Evolutionary conservation across 805 yeast genomes (phyloP), one percentile per base, ranked within the genome.

Genomic region (Spathaspora girioi): DNA sequence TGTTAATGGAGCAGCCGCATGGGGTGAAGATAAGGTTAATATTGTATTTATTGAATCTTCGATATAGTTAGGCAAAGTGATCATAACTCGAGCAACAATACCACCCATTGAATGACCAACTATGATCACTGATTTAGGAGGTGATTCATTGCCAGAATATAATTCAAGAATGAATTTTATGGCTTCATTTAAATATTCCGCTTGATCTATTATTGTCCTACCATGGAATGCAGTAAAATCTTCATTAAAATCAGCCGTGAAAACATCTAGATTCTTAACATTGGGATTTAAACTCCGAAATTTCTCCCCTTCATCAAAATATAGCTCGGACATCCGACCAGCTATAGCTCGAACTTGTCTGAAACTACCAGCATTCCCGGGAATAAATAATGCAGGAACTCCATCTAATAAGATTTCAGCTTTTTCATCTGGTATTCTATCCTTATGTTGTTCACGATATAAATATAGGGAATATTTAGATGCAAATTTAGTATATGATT

Each of bases 61-160:
- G 1, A 74, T 60, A 63, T 89, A 92, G 61, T 90, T 92, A 1
- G 90, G 87, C 49, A 93, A 68, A 0, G 96, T 83, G 6, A 89
- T 77, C 82, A 92, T 82, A 0, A 89, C 84, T 52, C 98, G 76
- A 2, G 97, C 87, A 1, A 94, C 98, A 15, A 93, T 81, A 2
- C 99, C 99, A 42, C 99, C 99, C 99, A 93, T 93, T 0, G 98
- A 93, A 70, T 93, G 99, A 2, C 90, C 97, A 0, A 93, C 57
- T 0, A 93, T 64, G 0, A 93, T 81, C 1, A 93, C 96, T 0
- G 97, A 87, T 26, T 67, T 64, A 0, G 94, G 94, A 31, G 71
- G 70, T 7, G 65, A 60, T 1, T 65, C 62, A 18, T 64, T 66
- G 8, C 71, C 55, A n/a, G 67, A 56, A 60, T 93, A 93, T 5